phyloP scores from a whole-genome alignment of 2,329 filamentous ascomycete genomes.

The Tolypocladium nubicola region DNA sequence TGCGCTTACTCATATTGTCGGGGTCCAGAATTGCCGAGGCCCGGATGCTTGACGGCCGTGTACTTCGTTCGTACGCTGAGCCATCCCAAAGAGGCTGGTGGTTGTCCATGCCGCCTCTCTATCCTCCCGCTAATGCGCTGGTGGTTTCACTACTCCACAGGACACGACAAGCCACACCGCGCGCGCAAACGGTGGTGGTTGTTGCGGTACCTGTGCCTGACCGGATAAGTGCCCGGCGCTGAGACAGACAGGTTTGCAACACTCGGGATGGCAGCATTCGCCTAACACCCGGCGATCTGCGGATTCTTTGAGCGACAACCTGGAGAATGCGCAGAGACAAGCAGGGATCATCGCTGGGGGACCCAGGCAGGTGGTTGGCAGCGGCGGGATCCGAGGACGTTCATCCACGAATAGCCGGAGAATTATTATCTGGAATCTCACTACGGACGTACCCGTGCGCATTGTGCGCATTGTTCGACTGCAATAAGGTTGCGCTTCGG shows the following conservation, averaged over 20 bases:
- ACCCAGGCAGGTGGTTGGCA: not conserved
- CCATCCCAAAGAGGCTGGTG: not conserved
- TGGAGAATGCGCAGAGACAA: not conserved
- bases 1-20: not conserved
- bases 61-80: not conserved
- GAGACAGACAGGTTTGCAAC: not conserved
- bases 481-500: not conserved
- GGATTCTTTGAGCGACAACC: not conserved
- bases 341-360: not conserved
- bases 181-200: not conserved
- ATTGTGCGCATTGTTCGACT: not conserved
- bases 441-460: not conserved
- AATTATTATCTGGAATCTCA: not conserved
- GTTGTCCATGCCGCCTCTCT: not conserved
- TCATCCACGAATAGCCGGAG: not conserved
- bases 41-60: not conserved
- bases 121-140: not conserved
- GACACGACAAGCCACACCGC: not conserved
- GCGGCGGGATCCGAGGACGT: not conserved
- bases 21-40: not conserved
- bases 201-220: not conserved
- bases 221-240: not conserved
- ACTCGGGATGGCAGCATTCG: not conserved
- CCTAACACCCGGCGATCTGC: not conserved
- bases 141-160: not conserved